Base-by-base conservation (phyloP, 192 early-diverging fungal genomes). In the Umbelopsis sp. region DNA sequence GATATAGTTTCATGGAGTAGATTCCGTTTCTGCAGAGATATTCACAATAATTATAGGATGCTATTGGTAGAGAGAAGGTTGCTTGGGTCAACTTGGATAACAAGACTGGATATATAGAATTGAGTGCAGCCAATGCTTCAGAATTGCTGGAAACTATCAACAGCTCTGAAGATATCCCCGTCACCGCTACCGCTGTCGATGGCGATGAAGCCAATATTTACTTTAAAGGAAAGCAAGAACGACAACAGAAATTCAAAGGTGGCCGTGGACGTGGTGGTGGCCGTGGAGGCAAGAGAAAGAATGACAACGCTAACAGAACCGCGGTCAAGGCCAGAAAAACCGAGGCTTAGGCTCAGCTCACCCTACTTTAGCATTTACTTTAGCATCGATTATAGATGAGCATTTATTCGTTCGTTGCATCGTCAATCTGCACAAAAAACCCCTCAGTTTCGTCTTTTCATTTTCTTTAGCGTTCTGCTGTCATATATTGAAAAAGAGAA, bases 211-310 rank as follows among this genome's bases (percentile, higher is more conserved):
- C 50, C 23, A 41, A 25, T 2, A n/a, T 25, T 25, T 25, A 61
- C 55, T 61, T 35, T 30, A 15, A 37, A n/a, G 55, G 12, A n/a
- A 22, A 25, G 23, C 27, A 61, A 16, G 27, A 61, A 6, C 55
- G 55, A 16, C 30, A 35, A 61, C 21, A 52, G 22, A 61, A 11
- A 13, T 5, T 10, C 2, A 11, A 61, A 3, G n/a, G 55, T 18
- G 25, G 55, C 25, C 22, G 52, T 55, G 25, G 25, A 55, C 22
- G 52, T 27, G 52, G 52, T 15, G 25, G 25, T 61, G 25, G 25
- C 25, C 16, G 55, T 15, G 30, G 30, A 61, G 51, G 51, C 51
- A 61, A 61, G 55, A 61, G 55, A 61, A 61, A 61, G 55, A 6
- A 4, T 18, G 55, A 25, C 30, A 61, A 61, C 27, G 15, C 25